Evolutionary conservation across 371 early-diverging fungal species (phyloP).

Genomic region (Coemansia sp.): DNA sequence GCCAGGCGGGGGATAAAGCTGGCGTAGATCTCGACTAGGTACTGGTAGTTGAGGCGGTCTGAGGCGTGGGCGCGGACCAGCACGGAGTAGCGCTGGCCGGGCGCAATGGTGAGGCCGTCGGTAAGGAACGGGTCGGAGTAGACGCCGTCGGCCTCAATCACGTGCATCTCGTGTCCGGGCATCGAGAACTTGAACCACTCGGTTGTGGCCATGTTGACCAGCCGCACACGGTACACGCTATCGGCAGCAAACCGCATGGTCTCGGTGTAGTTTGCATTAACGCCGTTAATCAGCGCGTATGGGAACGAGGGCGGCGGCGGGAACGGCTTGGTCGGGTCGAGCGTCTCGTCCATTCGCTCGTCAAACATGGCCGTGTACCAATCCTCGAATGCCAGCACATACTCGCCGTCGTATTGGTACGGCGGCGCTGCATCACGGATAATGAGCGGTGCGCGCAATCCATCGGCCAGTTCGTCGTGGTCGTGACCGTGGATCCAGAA

Average conservation of each 20-base stretch:
- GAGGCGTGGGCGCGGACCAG: conserved; percentile 61
- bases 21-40: conserved; percentile 22
- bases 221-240: conserved; percentile 77
- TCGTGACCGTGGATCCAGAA: conserved; percentile 40
- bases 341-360: neutral
- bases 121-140: conserved; percentile 59
- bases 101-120: conserved; percentile 56
- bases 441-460: conserved; percentile 26
- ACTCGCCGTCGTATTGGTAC: conserved; percentile 17
- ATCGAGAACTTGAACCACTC: conserved; percentile 73
- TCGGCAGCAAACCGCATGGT: conserved; percentile 57
- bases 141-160: conserved; percentile 81
- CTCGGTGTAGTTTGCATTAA: conserved; percentile 9
- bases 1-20: conserved; percentile 2
- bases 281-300: conserved; percentile 22
- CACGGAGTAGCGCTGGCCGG: conserved; percentile 70
- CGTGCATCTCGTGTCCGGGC: conserved; percentile 68
- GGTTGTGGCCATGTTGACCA: conserved; percentile 74
- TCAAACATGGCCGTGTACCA: conserved; percentile 18
- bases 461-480: conserved; percentile 29
- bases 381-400: conserved; percentile 31
- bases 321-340: conserved; percentile 15
- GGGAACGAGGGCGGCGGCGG: conserved; percentile 21
- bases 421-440: conserved; percentile 13
- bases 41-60: conserved; percentile 28